Conservation (phyloP, 2,329 filamentous ascomycete species). For the Penicillium brevicompactum region DNA sequence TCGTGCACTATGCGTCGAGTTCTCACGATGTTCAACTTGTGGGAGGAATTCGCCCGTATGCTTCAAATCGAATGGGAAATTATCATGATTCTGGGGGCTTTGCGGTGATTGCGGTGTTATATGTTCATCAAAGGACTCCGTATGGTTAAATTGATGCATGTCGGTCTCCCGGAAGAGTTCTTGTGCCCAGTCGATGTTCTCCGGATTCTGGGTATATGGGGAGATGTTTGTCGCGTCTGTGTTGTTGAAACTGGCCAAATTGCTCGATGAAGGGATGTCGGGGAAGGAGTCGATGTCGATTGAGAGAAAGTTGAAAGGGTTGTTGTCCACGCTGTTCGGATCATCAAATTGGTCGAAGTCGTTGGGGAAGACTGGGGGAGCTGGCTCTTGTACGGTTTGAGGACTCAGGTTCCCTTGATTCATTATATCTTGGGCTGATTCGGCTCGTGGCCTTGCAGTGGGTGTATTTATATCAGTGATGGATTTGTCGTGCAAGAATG, state of each 20-base stretch:
- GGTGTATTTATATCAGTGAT: neutral
- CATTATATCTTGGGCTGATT: neutral
- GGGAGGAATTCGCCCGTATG: conserved; percentile 7
- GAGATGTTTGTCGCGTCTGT: neutral
- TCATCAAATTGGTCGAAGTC: conserved; percentile 29
- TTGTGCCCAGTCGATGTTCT: conserved; percentile 33
- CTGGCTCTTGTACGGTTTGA: conserved; percentile 2
- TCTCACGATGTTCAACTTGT: neutral
- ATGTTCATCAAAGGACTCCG: conserved; percentile 9
- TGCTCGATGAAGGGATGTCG: conserved; percentile 12
- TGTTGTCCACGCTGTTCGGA: conserved; percentile 9
- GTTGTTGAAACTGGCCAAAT: conserved; percentile 4
- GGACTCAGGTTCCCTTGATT: conserved; percentile 7
- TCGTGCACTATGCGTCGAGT: conserved; percentile 14
- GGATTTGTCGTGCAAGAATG: neutral
- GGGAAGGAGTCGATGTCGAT: conserved; percentile 29
- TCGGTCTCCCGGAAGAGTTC: conserved; percentile 30
- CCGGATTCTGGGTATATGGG: conserved; percentile 21
- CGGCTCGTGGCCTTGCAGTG: neutral
- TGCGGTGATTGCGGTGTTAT: neutral
- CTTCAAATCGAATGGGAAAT: conserved; percentile 24
- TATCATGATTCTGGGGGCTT: conserved; percentile 16
- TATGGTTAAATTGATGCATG: conserved; percentile 10
- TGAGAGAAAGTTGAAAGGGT: conserved; percentile 25
- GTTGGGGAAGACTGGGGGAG: conserved; percentile 18